A percentile compares a stretch with the other conserved stretches of the same genome.
phyloP scores from a whole-genome alignment of 1,284 basidiomycete species.

The Cutaneotrichosporon cutaneum region DNA sequence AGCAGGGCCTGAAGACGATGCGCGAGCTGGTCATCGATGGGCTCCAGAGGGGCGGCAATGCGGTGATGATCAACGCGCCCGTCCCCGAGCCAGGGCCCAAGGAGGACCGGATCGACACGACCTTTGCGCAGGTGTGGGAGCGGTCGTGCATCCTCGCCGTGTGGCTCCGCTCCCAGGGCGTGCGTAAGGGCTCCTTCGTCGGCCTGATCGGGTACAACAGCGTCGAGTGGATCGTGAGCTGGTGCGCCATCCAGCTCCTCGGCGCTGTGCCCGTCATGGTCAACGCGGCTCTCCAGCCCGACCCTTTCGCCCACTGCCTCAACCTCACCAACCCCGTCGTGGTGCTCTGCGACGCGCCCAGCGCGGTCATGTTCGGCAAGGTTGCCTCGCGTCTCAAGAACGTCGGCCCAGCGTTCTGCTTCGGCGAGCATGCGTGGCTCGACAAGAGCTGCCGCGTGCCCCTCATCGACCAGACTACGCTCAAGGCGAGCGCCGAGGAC shows the following conservation, averaged over 20 bases:
- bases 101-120: conserved; percentile 23
- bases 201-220: conserved; percentile 44
- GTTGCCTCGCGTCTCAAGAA: not conserved
- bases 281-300: conserved; percentile 25
- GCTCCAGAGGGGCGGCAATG: not conserved
- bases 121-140: conserved; percentile 33
- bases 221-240: conserved; percentile 35
- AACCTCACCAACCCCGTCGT: conserved; percentile 31
- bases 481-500: not conserved
- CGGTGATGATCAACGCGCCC: conserved; percentile 36
- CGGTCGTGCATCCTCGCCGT: conserved; percentile 30
- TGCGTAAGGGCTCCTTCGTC: conserved; percentile 34
- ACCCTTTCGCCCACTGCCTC: conserved; percentile 34
- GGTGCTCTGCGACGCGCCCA: conserved; percentile 35
- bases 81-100: conserved; percentile 15
- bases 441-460: not conserved
- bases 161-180: conserved; percentile 34
- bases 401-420: conserved; percentile 7
- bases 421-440: not conserved
- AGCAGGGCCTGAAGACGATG: not conserved
- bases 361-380: conserved; percentile 30
- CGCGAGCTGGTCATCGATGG: not conserved
- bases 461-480: not conserved
- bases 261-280: conserved; percentile 39
- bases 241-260: conserved; percentile 40